Evolutionary conservation across 352 stramenopile species (phyloP).

Genomic region (Phytophthora cactorum): DNA sequence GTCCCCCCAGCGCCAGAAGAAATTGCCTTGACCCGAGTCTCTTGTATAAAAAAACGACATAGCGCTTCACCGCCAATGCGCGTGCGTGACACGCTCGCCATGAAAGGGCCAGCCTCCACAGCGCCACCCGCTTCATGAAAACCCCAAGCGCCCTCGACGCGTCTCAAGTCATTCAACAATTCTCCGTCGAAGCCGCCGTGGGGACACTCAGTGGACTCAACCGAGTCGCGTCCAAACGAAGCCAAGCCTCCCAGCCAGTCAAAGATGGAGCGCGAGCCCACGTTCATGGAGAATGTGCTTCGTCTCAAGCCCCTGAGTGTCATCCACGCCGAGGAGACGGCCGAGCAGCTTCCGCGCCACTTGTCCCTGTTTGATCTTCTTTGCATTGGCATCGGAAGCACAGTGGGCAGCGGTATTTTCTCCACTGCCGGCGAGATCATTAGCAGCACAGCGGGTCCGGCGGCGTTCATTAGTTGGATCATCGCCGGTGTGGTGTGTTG

Average conservation of each 20-base stretch:
- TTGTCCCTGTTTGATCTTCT: constrained; percentile 91
- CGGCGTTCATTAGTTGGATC: constrained; percentile 80
- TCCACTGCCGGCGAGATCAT: constrained; percentile 82
- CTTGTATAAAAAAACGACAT: constrained; percentile 26
- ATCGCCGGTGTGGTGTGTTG: constrained; percentile 84
- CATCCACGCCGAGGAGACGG: constrained; percentile 77
- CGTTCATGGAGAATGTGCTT: constrained; percentile 60
- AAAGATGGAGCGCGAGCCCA: constrained; percentile 41
- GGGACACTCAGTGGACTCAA: constrained; percentile 22
- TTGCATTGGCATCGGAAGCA: constrained; percentile 92
- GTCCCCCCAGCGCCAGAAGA: constrained; percentile 17
- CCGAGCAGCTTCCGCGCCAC: constrained; percentile 64
- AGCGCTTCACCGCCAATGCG: constrained; percentile 9
- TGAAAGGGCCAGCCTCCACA: constrained; percentile 18
- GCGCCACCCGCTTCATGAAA: constrained; percentile 8
- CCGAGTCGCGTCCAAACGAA: constrained; percentile 4
- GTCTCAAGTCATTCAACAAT: constrained; percentile 27
- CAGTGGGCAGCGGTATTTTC: constrained; percentile 92
- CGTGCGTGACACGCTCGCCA: constrained; percentile 9
- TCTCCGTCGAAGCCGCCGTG: constrained; percentile 29
- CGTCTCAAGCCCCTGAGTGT: constrained; percentile 76
- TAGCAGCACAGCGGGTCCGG: constrained; percentile 72
- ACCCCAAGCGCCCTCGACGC: not conserved
- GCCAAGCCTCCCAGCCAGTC: not conserved
- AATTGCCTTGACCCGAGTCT: constrained; percentile 16